phyloP scores from a whole-genome alignment of 495 filamentous ascomycete genomes.

The Pseudotulostoma volvatum region DNA sequence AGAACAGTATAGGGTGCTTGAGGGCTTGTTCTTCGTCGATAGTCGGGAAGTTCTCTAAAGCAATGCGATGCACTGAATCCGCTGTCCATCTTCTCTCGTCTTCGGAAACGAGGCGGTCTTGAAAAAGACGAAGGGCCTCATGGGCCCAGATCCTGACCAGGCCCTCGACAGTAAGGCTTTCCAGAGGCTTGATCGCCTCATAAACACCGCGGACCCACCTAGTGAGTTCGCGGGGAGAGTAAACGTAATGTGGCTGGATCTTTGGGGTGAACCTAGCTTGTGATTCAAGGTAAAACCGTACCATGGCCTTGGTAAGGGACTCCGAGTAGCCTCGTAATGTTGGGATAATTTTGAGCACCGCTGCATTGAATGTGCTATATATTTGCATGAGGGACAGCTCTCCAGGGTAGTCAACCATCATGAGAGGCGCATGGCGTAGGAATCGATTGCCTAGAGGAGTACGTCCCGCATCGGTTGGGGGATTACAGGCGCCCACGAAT shows the following conservation, averaged over 20 bases:
- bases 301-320: constrained; percentile 91
- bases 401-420: constrained; percentile 99
- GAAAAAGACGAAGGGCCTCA: constrained; percentile 88
- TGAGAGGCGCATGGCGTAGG: constrained; percentile 82
- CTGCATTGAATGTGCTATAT: constrained; percentile 95
- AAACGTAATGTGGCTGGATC: constrained; percentile 97
- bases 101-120: constrained; percentile 85
- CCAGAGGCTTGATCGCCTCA: constrained; percentile 84
- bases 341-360: constrained; percentile 90
- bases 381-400: constrained; percentile 89
- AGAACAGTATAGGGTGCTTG: constrained; percentile 90
- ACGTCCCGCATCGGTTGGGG: constrained; percentile 94
- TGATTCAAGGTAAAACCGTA: constrained; percentile 87
- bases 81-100: constrained; percentile 93
- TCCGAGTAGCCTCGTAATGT: constrained; percentile 90
- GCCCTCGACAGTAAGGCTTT: constrained; percentile 74
- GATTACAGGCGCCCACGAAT: constrained; percentile 97
- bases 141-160: constrained; percentile 96
- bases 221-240: constrained; percentile 94
- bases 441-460: constrained; percentile 87
- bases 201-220: constrained; percentile 95
- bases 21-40: constrained; percentile 79
- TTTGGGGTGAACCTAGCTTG: constrained; percentile 85
- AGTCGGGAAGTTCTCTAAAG: constrained; percentile 79
- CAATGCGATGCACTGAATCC: constrained; percentile 66